Percentiles rank a stretch among this genome's conserved stretches.
phyloP scores from a whole-genome alignment of 345 rosid species.

The Populus simonii region DNA sequence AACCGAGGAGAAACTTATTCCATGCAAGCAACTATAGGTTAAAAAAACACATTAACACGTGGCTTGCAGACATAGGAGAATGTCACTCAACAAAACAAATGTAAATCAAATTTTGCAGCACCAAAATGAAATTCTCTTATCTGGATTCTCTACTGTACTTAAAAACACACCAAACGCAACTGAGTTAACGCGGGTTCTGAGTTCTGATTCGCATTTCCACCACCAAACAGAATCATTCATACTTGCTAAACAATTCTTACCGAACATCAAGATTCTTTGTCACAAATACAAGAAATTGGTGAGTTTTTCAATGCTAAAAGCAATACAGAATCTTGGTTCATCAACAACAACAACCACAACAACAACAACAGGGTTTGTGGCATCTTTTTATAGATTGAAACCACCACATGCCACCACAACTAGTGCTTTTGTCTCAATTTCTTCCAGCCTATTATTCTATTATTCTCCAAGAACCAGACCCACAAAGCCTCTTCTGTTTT shows the following conservation, averaged over 20 bases:
- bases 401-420: conserved; percentile 35
- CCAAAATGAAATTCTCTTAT: neutral
- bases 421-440: conserved; percentile 28
- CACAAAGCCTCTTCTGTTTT: conserved; percentile 8
- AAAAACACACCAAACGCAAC: neutral
- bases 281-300: neutral
- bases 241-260: neutral
- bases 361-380: conserved; percentile 45
- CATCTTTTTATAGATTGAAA: conserved; percentile 53
- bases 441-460: conserved; percentile 34
- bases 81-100: neutral
- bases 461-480: conserved; percentile 15
- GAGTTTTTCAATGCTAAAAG: conserved; percentile 55
- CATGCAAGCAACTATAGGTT: too few species aligned
- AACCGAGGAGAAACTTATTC: too few species aligned
- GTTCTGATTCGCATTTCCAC: neutral
- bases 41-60: neutral
- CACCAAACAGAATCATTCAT: neutral
- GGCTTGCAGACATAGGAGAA: neutral
- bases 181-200: neutral
- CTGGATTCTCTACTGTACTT: neutral
- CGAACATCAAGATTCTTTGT: neutral
- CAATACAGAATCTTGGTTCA: conserved; percentile 59
- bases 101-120: neutral
- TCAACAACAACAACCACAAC: conserved; percentile 13